Conservation (phyloP, 345 rosid genomes). For the Brassica carinata region DNA sequence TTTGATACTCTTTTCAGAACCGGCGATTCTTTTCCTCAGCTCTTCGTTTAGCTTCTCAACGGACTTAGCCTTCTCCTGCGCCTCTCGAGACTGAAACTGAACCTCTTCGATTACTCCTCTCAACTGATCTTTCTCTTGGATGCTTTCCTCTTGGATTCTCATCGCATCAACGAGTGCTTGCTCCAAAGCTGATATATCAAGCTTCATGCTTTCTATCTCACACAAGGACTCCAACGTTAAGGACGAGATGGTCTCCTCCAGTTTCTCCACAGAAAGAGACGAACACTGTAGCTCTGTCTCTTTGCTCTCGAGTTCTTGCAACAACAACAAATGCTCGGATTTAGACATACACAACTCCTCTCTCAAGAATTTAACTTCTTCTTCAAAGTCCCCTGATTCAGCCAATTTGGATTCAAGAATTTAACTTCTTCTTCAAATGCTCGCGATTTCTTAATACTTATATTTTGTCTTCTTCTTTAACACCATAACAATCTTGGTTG, state of each 20-base stretch:
- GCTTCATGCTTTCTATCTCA: no score
- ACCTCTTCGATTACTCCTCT: no score
- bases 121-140: no score
- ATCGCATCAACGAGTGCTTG: no score
- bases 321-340: slow-evolving; percentile 51
- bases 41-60: slow-evolving; percentile 58
- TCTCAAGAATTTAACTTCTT: slow-evolving; percentile 46
- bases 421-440: no score
- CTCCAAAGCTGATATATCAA: no score
- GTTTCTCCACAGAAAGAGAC: slow-evolving; percentile 58
- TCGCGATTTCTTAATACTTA: no score
- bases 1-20: slow-evolving; percentile 47
- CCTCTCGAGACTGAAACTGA: no score
- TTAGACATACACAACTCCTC: slow-evolving; percentile 59
- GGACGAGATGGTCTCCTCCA: slow-evolving; percentile 75
- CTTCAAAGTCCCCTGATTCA: slow-evolving; percentile 54
- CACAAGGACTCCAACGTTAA: no score
- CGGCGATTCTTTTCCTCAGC: slow-evolving; percentile 46
- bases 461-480: no score
- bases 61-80: slow-evolving; percentile 33
- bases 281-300: slow-evolving; percentile 61
- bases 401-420: slow-evolving; percentile 65
- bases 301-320: slow-evolving; percentile 61
- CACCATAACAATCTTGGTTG: no score
- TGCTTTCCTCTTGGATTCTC: no score